These are phyloP conservation scores for Colletotrichum theobromicola DNA, from an alignment of 2,329 filamentous ascomycete genomes.

Conservation along the genomic window DNA sequence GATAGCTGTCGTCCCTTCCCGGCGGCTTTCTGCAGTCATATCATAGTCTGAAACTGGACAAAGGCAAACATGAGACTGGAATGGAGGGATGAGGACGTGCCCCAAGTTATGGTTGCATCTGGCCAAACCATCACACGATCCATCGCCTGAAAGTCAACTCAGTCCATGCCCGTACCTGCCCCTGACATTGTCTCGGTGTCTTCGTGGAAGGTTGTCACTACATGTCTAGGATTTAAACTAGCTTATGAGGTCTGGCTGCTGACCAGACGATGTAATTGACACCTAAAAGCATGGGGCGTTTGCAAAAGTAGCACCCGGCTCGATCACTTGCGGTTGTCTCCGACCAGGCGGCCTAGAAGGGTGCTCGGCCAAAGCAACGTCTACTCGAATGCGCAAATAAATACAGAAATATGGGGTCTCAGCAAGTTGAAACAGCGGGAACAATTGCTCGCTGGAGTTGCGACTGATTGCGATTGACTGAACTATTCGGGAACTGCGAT, in stretches of 20 bases:
- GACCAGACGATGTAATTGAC: neutral
- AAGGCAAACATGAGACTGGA: rapidly evolving
- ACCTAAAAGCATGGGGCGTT: too few relatives aligned
- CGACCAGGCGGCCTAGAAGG: too few relatives aligned
- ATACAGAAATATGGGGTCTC: neutral
- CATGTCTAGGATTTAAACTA: rapidly evolving
- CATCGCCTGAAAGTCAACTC: neutral
- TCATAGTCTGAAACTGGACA: neutral
- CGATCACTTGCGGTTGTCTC: neutral
- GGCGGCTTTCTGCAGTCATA: neutral
- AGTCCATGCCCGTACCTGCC: too few relatives aligned
- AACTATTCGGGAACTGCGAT: too few relatives aligned
- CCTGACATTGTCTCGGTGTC: neutral
- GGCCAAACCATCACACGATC: neutral
- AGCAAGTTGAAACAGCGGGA: neutral
- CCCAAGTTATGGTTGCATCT: too few relatives aligned
- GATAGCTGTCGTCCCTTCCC: neutral
- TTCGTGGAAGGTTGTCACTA: neutral
- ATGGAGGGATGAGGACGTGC: too few relatives aligned
- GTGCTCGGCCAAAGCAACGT: neutral
- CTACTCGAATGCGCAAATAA: neutral
- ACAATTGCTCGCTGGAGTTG: neutral
- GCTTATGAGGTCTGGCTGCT: rapidly evolving
- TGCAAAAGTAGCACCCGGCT: neutral
- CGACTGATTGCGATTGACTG: neutral